These are phyloP conservation scores for Naganishia liquefaciens DNA, from an alignment of 1,284 basidiomycete species.

Conservation along the genomic window DNA sequence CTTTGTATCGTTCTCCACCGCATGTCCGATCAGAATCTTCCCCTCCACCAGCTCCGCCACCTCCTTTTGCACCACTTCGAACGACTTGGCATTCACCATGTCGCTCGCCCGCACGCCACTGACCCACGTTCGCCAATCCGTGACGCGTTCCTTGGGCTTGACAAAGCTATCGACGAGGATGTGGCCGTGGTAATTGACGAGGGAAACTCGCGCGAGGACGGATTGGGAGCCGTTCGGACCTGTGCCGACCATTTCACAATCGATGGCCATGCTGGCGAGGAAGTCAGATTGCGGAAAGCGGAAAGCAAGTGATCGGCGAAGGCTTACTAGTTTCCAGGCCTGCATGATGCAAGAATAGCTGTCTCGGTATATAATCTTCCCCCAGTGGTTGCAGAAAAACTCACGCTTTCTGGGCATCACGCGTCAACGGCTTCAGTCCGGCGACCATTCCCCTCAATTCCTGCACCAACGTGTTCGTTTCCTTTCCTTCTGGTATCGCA, in stretches of 20 bases:
- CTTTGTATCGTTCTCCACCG: constrained; percentile 87
- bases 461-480: constrained; percentile 39
- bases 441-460: constrained; percentile 50
- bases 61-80: constrained; percentile 75
- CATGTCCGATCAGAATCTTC: constrained; percentile 87
- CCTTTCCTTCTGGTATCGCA: constrained; percentile 40
- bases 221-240: constrained; percentile 78
- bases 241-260: constrained; percentile 98
- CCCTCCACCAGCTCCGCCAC: constrained; percentile 79
- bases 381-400: neutral
- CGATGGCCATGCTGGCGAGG: constrained; percentile 63
- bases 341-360: neutral
- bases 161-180: constrained; percentile 85
- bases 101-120: constrained; percentile 81
- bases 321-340: constrained; percentile 31
- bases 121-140: constrained; percentile 90
- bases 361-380: neutral
- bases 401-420: constrained; percentile 26
- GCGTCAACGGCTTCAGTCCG: constrained; percentile 36
- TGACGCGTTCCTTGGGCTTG: constrained; percentile 79
- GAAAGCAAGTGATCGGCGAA: neutral
- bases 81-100: constrained; percentile 75
- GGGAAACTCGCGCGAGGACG: constrained; percentile 81
- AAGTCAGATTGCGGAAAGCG: neutral
- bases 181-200: constrained; percentile 87